Evolutionary conservation across 164 flowering plant species (phyloP).

Genomic region (Umbellularia californica): DNA sequence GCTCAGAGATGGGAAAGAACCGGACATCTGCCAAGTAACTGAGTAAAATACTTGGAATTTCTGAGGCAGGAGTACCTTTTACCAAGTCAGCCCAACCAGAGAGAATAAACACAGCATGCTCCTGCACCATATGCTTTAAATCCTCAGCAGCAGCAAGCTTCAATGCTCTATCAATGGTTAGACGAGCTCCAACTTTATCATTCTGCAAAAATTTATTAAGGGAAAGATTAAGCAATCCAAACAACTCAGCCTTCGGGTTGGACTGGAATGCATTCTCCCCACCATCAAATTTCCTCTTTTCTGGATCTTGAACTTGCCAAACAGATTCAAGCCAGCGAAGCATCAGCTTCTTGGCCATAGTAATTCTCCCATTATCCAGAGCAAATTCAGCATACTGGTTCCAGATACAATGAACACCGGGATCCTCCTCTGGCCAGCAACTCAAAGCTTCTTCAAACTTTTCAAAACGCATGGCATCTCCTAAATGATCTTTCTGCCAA

Average conservation of each 20-base stretch:
- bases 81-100: conserved; percentile 17
- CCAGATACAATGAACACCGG: conserved; percentile 80
- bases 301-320: conserved; percentile 26
- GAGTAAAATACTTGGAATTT: conserved; percentile 30
- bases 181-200: conserved; percentile 45
- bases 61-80: conserved; percentile 21
- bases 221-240: conserved; percentile 67
- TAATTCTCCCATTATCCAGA: conserved; percentile 39
- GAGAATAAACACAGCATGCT: conserved; percentile 50
- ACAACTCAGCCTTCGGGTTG: conserved; percentile 39
- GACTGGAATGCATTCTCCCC: conserved; percentile 15
- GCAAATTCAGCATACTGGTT: conserved; percentile 70
- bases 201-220: conserved; percentile 44
- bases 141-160: conserved; percentile 36
- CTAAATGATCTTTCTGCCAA: conserved; percentile 22
- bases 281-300: conserved; percentile 10
- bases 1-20: conserved; percentile 27
- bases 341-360: conserved; percentile 46
- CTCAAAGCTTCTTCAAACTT: conserved; percentile 61
- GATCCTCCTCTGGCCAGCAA: conserved; percentile 58
- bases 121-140: conserved; percentile 50
- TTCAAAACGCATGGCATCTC: conserved; percentile 22
- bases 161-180: conserved; percentile 49
- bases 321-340: conserved; percentile 51
- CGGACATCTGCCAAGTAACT: conserved; percentile 34